Evolutionary conservation across 2,329 filamentous ascomycete species (phyloP), one percentile per base, ranked within the genome.

Genomic region (Venturia pyrina): DNA sequence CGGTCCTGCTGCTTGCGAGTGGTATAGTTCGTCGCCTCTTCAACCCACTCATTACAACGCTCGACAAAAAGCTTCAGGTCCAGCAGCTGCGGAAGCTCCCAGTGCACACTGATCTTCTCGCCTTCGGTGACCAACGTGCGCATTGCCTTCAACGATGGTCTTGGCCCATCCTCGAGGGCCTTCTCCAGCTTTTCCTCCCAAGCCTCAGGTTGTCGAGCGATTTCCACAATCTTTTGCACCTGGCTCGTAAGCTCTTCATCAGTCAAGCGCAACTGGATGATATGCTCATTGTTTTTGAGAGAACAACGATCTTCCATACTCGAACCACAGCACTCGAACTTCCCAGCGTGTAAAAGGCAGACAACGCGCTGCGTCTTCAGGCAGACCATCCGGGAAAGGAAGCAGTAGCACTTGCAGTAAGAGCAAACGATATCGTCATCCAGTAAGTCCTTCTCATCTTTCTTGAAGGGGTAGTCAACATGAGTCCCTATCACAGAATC

Each of bases 1-100:
- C 95, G 89, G 73, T 96, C 96, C 78, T 97, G 93, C 79, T 97
- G 93, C 80, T 99, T 99, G 71, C 95, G 90, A 67, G 95, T 93
- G 73, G 93, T 96, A 80, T 96, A 99, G 74, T 90, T 93, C 72
- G 91, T 95, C 69, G 95, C 95, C 78, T 98, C 93, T 72, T 98
- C 95, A 69, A 97, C 91, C 90, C 96, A 97, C 74, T 96, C 92
- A 76, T 96, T 96, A 80, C 95, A 98, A 72, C 91, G 89, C 71
- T 96, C 92, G 75, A 99, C 95, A 79, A 96, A 99, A 70, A 88
- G 85, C 77, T 87, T 89, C 71, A 99, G 83, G 71, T 90, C 85
- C 71, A 89, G 84, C 69, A 99, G 83, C 68, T 91, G 93, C 69
- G 88, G 87, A 68, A 99, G 84, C 66, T 91, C 89, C 81, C 90